phyloP scores from a whole-genome alignment of 192 early-diverging fungal species.

The Dissophora ornata region DNA sequence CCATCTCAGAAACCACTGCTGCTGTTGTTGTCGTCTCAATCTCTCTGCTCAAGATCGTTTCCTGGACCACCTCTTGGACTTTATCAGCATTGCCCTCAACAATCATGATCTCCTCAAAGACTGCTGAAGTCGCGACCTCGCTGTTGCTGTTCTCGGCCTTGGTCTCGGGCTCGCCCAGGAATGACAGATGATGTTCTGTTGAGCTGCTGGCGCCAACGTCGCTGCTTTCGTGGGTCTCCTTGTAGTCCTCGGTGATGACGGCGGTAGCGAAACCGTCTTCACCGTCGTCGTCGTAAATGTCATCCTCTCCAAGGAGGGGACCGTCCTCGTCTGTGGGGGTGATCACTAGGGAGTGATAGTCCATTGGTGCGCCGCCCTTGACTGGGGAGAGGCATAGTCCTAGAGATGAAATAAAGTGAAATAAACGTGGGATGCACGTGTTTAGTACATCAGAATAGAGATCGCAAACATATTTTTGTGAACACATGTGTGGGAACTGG shows the following conservation, averaged over 20 bases:
- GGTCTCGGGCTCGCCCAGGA: conserved; percentile 1
- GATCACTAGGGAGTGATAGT: conserved; percentile 31
- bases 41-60: neutral
- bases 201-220: conserved; percentile 18
- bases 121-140: conserved; percentile 4
- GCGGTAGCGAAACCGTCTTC: too few relatives aligned
- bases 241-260: conserved; percentile 20
- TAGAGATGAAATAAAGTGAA: conserved; percentile 1
- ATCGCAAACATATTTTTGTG: neutral
- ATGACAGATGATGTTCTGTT: conserved; percentile 1
- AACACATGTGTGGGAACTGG: neutral
- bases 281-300: neutral
- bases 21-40: neutral
- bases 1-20: too few relatives aligned
- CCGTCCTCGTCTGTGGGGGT: conserved; percentile 39
- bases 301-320: conserved; percentile 18
- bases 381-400: conserved; percentile 32
- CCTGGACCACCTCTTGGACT: neutral
- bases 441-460: neutral
- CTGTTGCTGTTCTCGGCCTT: neutral
- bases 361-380: conserved; percentile 10
- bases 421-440: neutral
- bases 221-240: neutral
- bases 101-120: conserved; percentile 22
- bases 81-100: neutral